These are phyloP conservation scores for Coemansia sp. DNA, from an alignment of 192 early-diverging fungal species.

Conservation along the genomic window DNA sequence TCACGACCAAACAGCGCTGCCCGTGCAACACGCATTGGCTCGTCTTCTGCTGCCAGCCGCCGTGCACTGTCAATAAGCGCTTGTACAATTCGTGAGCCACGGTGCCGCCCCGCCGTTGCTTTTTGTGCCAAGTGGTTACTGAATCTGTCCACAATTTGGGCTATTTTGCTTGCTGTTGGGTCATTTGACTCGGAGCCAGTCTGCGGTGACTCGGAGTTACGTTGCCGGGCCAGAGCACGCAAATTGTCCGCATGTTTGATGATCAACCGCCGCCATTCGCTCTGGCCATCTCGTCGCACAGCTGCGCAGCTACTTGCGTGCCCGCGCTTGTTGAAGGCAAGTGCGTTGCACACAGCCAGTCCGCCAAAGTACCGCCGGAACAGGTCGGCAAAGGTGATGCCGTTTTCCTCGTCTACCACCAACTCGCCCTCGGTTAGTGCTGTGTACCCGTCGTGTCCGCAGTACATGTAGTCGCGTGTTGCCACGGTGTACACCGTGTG, in stretches of 20 bases:
- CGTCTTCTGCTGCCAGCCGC: slow-evolving; percentile 27
- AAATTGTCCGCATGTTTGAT: slow-evolving; percentile 41
- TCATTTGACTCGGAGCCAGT: not conserved
- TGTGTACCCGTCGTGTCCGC: slow-evolving; percentile 62
- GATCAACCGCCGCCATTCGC: slow-evolving; percentile 32
- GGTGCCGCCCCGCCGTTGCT: slow-evolving; percentile 16
- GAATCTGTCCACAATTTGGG: slow-evolving; percentile 24
- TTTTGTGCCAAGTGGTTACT: slow-evolving; percentile 18
- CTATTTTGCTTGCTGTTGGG: slow-evolving; percentile 16
- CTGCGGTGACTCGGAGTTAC: not conserved
- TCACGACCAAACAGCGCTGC: slow-evolving; percentile 31
- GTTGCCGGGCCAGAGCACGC: slow-evolving; percentile 19
- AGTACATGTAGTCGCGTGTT: slow-evolving; percentile 65
- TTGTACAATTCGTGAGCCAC: slow-evolving; percentile 15
- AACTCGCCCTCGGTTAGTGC: slow-evolving; percentile 49
- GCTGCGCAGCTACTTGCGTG: slow-evolving; percentile 27
- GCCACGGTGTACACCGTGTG: slow-evolving; percentile 54
- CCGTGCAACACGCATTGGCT: slow-evolving; percentile 33
- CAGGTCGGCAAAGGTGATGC: slow-evolving; percentile 58
- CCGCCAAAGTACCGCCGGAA: slow-evolving; percentile 61
- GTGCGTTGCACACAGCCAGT: slow-evolving; percentile 61
- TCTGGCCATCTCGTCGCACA: slow-evolving; percentile 9
- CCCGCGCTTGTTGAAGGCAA: slow-evolving; percentile 40
- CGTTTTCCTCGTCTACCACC: slow-evolving; percentile 64
- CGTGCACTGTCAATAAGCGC: slow-evolving; percentile 32